Evolutionary conservation across 164 flowering plant genomes (phyloP).

Genomic region (Dillenia turbinata): DNA sequence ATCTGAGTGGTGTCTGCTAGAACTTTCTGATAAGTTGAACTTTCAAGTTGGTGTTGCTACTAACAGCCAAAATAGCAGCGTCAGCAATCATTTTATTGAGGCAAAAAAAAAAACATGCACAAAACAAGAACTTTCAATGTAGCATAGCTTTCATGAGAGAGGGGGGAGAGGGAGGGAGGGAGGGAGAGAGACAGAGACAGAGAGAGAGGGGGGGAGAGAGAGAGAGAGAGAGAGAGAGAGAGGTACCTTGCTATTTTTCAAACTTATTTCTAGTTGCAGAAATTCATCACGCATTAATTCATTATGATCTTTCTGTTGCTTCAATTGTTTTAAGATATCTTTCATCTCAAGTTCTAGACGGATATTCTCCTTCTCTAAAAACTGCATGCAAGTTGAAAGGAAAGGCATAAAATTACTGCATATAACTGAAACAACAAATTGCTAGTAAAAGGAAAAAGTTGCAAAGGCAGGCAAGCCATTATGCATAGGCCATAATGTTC

Average conservation of each 20-base stretch:
- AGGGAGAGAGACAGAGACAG: too few relatives aligned
- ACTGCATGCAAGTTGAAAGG: constrained; percentile 31
- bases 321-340: constrained; percentile 37
- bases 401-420: background rate
- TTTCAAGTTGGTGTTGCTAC: constrained; percentile 53
- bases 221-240: background rate
- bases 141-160: too few relatives aligned
- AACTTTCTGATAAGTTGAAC: constrained; percentile 48
- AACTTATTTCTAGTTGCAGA: constrained; percentile 41
- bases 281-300: constrained; percentile 38
- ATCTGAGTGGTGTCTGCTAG: constrained; percentile 61
- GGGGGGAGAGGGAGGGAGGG: too few relatives aligned
- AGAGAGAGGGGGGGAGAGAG: too few relatives aligned
- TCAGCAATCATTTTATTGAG: constrained; percentile 6
- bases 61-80: constrained; percentile 23
- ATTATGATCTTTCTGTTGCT: constrained; percentile 44
- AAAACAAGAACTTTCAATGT: background rate
- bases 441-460: too few relatives aligned
- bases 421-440: too few relatives aligned
- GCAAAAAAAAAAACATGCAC: background rate
- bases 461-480: too few relatives aligned
- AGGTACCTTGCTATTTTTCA: constrained; percentile 40
- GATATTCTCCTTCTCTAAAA: constrained; percentile 50
- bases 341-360: constrained; percentile 37
- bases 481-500: too few relatives aligned